A percentile compares a stretch with the other conserved stretches of the same genome.
phyloP scores from a whole-genome alignment of 169 alveolate species.

The Plasmodium gaboni region DNA sequence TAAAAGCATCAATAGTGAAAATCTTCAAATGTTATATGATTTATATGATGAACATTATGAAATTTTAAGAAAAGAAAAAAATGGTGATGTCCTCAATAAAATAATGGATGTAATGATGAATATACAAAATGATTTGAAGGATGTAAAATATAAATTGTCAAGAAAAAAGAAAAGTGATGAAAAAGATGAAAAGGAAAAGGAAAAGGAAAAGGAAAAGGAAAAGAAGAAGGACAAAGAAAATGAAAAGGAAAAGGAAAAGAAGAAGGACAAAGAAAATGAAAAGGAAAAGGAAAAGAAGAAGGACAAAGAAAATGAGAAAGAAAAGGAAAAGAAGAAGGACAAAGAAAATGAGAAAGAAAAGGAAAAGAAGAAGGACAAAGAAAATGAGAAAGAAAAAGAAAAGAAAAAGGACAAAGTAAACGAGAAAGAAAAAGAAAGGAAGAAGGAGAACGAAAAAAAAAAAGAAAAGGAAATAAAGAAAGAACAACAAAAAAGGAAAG shows the following conservation, averaged over 20 bases:
- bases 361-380: not conserved
- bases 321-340: not conserved
- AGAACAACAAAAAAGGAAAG: not conserved
- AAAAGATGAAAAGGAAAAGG: not conserved
- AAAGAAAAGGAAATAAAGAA: not conserved
- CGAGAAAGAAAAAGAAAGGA: not conserved
- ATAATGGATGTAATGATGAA: constrained; percentile 72
- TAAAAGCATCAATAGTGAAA: constrained; percentile 4
- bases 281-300: not conserved
- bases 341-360: not conserved
- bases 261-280: not conserved
- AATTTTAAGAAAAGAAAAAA: constrained; percentile 18
- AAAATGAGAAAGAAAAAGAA: not conserved
- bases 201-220: not conserved
- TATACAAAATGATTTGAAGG: constrained; percentile 66
- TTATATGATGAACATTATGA: constrained; percentile 33
- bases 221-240: not conserved
- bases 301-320: not conserved
- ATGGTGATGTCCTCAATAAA: constrained; percentile 29
- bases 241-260: not conserved
- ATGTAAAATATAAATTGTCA: constrained; percentile 33
- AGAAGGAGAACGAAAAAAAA: not conserved
- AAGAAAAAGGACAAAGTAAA: not conserved
- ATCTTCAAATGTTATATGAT: not conserved
- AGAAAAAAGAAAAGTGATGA: constrained; percentile 15